Evolutionary conservation across 2,329 filamentous ascomycete species (phyloP).

Genomic region (Colletotrichum sp.): DNA sequence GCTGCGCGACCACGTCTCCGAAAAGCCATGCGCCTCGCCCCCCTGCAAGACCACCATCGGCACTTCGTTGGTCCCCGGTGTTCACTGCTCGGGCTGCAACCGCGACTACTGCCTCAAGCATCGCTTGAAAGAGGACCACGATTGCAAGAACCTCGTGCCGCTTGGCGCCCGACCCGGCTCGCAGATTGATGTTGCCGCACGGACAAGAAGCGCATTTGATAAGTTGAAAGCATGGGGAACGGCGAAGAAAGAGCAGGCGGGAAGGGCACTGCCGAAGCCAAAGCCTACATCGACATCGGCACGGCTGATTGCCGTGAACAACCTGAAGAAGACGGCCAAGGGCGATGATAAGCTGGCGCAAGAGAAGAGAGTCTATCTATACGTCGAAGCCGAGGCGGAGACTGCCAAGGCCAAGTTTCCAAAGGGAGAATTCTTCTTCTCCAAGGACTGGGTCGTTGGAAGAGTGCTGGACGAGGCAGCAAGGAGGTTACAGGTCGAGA

Average conservation of each 20-base stretch:
- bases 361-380: conserved; percentile 89
- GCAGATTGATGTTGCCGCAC: conserved; percentile 60
- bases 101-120: conserved; percentile 80
- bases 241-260: conserved; percentile 71
- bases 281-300: conserved; percentile 68
- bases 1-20: conserved; percentile 57
- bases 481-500: conserved; percentile 77
- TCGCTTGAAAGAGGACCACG: conserved; percentile 79
- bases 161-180: conserved; percentile 52
- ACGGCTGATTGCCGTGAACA: conserved; percentile 72
- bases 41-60: conserved; percentile 75
- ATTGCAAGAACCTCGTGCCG: conserved; percentile 77
- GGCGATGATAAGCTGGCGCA: conserved; percentile 81
- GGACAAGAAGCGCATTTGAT: conserved; percentile 75
- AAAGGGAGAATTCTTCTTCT: conserved; percentile 81
- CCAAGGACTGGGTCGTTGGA: conserved; percentile 87
- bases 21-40: conserved; percentile 72
- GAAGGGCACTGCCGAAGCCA: conserved; percentile 63
- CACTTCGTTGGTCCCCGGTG: conserved; percentile 69
- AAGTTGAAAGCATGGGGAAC: conserved; percentile 82
- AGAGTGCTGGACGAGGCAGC: conserved; percentile 81
- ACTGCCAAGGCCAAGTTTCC: conserved; percentile 85
- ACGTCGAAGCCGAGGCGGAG: conserved; percentile 88
- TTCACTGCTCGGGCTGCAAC: conserved; percentile 75
- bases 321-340: conserved; percentile 85